These are phyloP conservation scores for Corymbia citriodora DNA, from an alignment of 441 rosid species.

Conservation along the genomic window DNA sequence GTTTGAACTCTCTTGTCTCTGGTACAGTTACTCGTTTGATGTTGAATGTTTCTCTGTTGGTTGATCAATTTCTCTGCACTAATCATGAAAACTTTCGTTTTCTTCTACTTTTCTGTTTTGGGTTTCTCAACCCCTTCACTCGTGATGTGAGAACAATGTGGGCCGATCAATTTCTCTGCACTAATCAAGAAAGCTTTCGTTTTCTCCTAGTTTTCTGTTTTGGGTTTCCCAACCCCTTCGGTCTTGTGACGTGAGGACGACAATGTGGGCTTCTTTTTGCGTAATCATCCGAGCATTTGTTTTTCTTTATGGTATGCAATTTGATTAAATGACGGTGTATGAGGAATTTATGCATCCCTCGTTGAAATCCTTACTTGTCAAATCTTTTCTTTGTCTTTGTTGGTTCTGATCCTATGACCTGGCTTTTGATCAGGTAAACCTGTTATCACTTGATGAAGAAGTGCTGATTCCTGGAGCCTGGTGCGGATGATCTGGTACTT, in stretches of 20 bases:
- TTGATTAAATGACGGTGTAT: background rate
- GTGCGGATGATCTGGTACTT: background rate
- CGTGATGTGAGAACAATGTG: background rate
- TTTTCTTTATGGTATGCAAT: background rate
- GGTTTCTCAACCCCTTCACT: background rate
- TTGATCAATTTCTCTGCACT: background rate
- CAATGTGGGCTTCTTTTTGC: background rate
- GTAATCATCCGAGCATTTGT: background rate
- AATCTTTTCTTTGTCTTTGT: background rate
- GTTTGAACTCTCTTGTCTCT: background rate
- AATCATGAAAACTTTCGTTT: background rate
- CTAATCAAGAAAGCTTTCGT: background rate
- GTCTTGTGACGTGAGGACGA: background rate
- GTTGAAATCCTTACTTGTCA: background rate
- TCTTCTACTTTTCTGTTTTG: background rate
- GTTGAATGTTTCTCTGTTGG: background rate
- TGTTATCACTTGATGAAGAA: background rate
- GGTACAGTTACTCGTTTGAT: background rate
- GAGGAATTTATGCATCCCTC: background rate
- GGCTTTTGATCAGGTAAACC: background rate
- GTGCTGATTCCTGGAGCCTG: background rate
- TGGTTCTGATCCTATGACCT: background rate
- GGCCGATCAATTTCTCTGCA: background rate
- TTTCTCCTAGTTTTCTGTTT: background rate
- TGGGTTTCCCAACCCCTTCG: background rate